Base-by-base conservation (phyloP, 768 basidiomycete species). In the Serpula lacrymans region DNA sequence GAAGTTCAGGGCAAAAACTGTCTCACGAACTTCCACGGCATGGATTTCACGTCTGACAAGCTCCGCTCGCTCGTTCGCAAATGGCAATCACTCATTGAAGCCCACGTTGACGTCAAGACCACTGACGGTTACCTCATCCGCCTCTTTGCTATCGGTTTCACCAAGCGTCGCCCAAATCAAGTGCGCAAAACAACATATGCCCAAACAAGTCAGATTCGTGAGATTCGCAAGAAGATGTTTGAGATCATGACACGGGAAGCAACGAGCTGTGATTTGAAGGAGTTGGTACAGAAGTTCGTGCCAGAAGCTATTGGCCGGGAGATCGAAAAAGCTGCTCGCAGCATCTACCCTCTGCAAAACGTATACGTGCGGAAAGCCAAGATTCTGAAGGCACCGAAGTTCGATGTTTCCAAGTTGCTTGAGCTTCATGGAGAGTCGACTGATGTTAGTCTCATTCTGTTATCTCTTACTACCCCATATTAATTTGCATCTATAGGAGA, bases 1-100 rank as follows among this genome's bases (percentile, higher is more conserved):
- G 90, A 93, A 59, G 76, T 91, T 45, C 87, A 96, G 72, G 96
- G 96, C 73, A 95, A 94, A 78, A 96, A 92, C 78, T 96, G 93
- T 77, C 79, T 98, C 41, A 98, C 96, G 66, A 95, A 94, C 71
- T 99, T 99, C 89, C 88, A 95, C 70, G 96, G 96, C 65, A 98
- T 99, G 95, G 91, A 95, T 74, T 97, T 99, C 75, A 98, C 96
- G 48, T 96, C 95, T 44, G 96, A 99, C 83, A 98, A 98, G 72
- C 85, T 98, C 52, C 93, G 96, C 42, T 98, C 96, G 37, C 93
- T 99, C 60, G 96, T 99, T 56, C 90, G 95, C 67, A 99, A 98
- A 73, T 99, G 96, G 96, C 96, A 98, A 72, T 83, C 95, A 14
- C 87, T 98, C 60, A 94, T 99, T 58, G 96, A 99, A 72, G 96